Conservation (phyloP, 2,329 filamentous ascomycete genomes). For the Phialemonium atrogriseum region DNA sequence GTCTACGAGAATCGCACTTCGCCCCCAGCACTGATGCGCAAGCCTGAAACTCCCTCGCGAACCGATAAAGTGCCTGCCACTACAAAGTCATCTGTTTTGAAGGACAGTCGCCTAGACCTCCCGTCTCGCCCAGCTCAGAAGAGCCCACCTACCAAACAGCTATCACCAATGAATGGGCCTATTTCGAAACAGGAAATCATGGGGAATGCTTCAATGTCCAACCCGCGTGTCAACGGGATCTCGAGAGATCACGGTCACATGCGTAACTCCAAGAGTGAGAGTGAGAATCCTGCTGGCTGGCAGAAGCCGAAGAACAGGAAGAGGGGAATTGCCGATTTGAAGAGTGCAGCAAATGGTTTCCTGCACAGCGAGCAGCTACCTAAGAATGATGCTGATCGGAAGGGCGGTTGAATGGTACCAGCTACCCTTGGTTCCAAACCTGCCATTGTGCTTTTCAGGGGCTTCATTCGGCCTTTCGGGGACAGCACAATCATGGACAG, state of each 20-base stretch:
- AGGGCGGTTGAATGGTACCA: slow-evolving; percentile 56
- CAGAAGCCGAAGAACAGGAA: slow-evolving; percentile 51
- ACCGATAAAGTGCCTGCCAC: slow-evolving; percentile 5
- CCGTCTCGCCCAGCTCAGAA: slow-evolving; percentile 10
- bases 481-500: too few relatives aligned
- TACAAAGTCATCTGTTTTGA: background rate
- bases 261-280: slow-evolving; percentile 46
- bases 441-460: too few relatives aligned
- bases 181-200: slow-evolving; percentile 20
- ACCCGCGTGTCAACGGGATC: slow-evolving; percentile 29
- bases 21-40: slow-evolving; percentile 55
- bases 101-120: background rate
- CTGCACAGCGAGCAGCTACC: slow-evolving; percentile 45
- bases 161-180: slow-evolving; percentile 9
- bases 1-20: slow-evolving; percentile 67
- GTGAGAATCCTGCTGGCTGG: slow-evolving; percentile 38
- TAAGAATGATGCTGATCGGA: slow-evolving; percentile 52
- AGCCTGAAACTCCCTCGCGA: slow-evolving; percentile 32
- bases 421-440: too few relatives aligned
- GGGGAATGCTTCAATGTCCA: slow-evolving; percentile 14
- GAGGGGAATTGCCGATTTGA: slow-evolving; percentile 36
- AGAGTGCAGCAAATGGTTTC: slow-evolving; percentile 32
- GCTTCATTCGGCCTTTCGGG: too few relatives aligned
- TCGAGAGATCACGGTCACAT: slow-evolving; percentile 43
- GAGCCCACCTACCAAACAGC: slow-evolving; percentile 7